Percentiles rank a stretch among this genome's conserved stretches.
Evolutionary conservation across 164 flowering plant species (phyloP).

Genomic region (Akebia trifoliata): DNA sequence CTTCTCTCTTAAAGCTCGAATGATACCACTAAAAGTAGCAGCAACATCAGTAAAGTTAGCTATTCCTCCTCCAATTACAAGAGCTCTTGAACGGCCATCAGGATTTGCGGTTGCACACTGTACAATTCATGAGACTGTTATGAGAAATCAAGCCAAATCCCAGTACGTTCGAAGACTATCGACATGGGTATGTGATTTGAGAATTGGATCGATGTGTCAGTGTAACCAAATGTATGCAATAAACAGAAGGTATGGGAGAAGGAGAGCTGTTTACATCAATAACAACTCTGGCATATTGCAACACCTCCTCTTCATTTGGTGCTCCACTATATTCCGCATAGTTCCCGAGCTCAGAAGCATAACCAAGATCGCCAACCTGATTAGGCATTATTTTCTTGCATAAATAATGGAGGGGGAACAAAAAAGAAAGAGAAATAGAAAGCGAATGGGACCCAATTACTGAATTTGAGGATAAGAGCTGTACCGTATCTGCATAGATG

Average conservation of each 20-base stretch:
- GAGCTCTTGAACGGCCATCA: slow-evolving; percentile 74
- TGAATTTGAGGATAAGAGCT: slow-evolving; percentile 9
- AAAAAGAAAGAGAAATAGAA: neutral
- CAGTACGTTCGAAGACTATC: too few relatives aligned
- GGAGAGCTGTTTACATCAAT: slow-evolving; percentile 60
- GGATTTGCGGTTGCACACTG: slow-evolving; percentile 88
- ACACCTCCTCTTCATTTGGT: slow-evolving; percentile 88
- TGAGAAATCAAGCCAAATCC: too few relatives aligned
- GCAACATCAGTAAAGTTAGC: slow-evolving; percentile 89
- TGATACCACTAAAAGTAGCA: slow-evolving; percentile 78
- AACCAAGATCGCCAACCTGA: slow-evolving; percentile 96
- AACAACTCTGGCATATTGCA: slow-evolving; percentile 95
- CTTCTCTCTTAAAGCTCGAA: slow-evolving; percentile 78
- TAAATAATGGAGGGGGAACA: neutral
- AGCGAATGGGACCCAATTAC: neutral
- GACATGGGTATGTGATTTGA: too few relatives aligned
- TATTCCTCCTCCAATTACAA: slow-evolving; percentile 81
- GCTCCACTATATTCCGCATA: slow-evolving; percentile 99
- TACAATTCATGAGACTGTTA: slow-evolving; percentile 16
- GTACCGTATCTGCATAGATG: slow-evolving; percentile 89
- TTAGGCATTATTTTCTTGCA: neutral
- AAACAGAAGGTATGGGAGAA: neutral
- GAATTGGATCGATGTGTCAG: too few relatives aligned
- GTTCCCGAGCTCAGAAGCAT: slow-evolving; percentile 86
- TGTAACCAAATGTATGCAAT: too few relatives aligned